phyloP scores from a whole-genome alignment of 2,329 filamentous ascomycete genomes.

The Penicillium sp. region DNA sequence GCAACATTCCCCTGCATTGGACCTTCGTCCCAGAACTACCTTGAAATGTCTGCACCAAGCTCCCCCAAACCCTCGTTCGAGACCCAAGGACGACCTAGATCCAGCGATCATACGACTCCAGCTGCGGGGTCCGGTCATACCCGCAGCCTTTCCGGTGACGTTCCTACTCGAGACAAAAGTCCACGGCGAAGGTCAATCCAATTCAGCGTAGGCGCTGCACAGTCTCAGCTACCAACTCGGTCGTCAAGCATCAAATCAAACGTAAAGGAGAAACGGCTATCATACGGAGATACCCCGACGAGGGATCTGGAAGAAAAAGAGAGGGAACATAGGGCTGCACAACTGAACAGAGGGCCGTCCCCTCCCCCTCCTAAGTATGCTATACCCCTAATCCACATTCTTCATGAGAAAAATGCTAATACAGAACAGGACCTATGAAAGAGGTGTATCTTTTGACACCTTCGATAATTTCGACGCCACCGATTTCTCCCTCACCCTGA shows the following conservation, averaged over 20 bases:
- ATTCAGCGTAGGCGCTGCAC: constrained; percentile 35
- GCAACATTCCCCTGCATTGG: background rate
- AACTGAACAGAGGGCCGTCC: constrained; percentile 33
- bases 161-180: constrained; percentile 23
- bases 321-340: constrained; percentile 25
- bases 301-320: constrained; percentile 23
- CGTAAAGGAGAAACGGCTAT: constrained; percentile 27
- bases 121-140: constrained; percentile 17
- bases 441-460: constrained; percentile 73
- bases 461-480: constrained; percentile 67
- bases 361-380: constrained; percentile 46
- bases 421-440: constrained; percentile 58
- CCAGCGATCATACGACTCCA: constrained; percentile 13
- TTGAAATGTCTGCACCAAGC: constrained; percentile 19
- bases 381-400: background rate
- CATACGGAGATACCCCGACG: constrained; percentile 18
- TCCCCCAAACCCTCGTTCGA: constrained; percentile 23
- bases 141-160: constrained; percentile 25
- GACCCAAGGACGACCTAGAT: constrained; percentile 17
- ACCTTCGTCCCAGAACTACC: background rate
- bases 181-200: constrained; percentile 41
- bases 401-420: constrained; percentile 4
- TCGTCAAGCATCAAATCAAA: constrained; percentile 30
- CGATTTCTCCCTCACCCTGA: constrained; percentile 77
- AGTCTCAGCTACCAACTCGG: constrained; percentile 30